These are phyloP conservation scores for Emydomyces testavorans DNA, from an alignment of 2,329 filamentous ascomycete genomes.

Conservation along the genomic window DNA sequence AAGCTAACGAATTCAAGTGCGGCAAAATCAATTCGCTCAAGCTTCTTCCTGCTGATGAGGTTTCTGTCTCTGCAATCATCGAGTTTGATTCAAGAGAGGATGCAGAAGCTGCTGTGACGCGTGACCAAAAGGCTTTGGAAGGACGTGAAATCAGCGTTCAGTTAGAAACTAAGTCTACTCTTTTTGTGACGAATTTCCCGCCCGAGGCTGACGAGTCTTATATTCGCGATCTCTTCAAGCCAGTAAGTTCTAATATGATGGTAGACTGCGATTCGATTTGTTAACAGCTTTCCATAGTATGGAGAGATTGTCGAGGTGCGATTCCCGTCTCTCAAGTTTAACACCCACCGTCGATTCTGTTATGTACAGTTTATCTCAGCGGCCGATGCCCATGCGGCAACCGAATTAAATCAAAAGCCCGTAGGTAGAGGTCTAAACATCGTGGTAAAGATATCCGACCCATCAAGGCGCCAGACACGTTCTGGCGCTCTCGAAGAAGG, in stretches of 20 bases:
- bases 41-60: conserved; percentile 48
- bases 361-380: conserved; percentile 77
- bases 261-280: too few species aligned
- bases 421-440: conserved; percentile 60
- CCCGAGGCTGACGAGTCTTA: conserved; percentile 39
- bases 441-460: conserved; percentile 73
- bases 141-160: conserved; percentile 62
- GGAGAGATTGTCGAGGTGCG: conserved; percentile 77
- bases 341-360: conserved; percentile 82
- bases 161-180: conserved; percentile 63
- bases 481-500: conserved; percentile 75
- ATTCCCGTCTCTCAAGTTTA: conserved; percentile 82
- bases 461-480: conserved; percentile 62
- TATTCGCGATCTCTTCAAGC: conserved; percentile 46
- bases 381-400: conserved; percentile 58
- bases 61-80: conserved; percentile 60
- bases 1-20: conserved; percentile 36
- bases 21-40: conserved; percentile 71
- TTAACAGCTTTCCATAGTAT: conserved; percentile 36
- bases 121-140: conserved; percentile 68
- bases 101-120: conserved; percentile 65
- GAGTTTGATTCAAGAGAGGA: conserved; percentile 78
- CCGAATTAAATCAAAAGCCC: conserved; percentile 57
- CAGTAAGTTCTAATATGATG: conserved; percentile 31
- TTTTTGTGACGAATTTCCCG: conserved; percentile 88